phyloP scores from a whole-genome alignment of 2,329 filamentous ascomycete genomes.

The Ceratocystis harringtonii region DNA sequence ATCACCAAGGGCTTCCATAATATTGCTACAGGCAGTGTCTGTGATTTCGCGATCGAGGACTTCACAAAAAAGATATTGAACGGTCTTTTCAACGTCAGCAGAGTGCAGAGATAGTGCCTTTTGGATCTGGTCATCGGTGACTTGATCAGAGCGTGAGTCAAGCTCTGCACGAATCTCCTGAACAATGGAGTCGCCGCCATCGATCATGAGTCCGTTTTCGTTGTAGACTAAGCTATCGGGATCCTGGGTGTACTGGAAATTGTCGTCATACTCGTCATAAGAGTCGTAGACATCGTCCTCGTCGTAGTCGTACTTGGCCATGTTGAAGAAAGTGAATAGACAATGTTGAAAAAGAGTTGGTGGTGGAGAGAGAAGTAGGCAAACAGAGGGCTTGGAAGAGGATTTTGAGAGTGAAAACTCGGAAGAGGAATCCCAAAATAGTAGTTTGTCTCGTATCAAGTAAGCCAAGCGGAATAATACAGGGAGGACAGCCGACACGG shows the following conservation, averaged over 20 bases:
- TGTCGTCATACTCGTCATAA: slow-evolving; percentile 29
- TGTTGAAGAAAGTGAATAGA: background rate
- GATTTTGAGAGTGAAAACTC: background rate
- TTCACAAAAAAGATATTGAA: slow-evolving; percentile 10
- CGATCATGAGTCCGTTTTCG: slow-evolving; percentile 3
- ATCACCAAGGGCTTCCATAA: slow-evolving; percentile 32
- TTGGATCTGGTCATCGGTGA: slow-evolving; percentile 13
- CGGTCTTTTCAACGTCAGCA: background rate
- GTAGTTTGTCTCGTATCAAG: background rate
- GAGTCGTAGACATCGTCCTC: slow-evolving; percentile 30
- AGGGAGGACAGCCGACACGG: background rate
- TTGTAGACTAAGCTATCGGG: slow-evolving; percentile 4
- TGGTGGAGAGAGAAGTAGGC: background rate
- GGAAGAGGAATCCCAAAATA: background rate
- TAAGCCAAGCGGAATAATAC: background rate
- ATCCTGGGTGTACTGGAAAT: background rate
- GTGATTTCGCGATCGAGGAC: slow-evolving; percentile 11
- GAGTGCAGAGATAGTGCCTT: background rate
- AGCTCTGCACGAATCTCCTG: slow-evolving; percentile 8
- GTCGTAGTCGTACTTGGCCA: slow-evolving; percentile 17
- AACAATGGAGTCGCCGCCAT: slow-evolving; percentile 1
- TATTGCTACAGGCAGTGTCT: background rate
- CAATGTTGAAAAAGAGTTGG: background rate
- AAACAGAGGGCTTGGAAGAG: too few species aligned
- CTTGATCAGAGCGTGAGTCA: slow-evolving; percentile 11